Conservation (phyloP, 176 grass and related monocot species). For the Bromus sterilis region DNA sequence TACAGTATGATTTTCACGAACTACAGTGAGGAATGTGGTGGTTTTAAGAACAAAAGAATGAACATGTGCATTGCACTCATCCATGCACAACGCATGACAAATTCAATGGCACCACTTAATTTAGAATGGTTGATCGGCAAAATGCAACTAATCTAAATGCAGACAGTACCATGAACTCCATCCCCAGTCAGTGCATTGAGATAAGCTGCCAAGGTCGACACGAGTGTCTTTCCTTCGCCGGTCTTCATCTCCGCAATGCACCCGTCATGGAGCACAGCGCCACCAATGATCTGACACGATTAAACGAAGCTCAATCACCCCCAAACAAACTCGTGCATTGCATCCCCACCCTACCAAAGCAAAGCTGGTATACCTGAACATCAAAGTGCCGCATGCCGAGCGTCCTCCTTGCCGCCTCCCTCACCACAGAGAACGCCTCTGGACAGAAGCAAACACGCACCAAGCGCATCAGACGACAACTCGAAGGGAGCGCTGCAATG, state of each 20-base stretch:
- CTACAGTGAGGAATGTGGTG: not conserved
- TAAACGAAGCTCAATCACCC: not conserved
- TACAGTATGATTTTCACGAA: not conserved
- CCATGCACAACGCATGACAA: not conserved
- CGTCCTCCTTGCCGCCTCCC: constrained; percentile 79
- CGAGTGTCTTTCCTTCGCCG: constrained; percentile 87
- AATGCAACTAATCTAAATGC: not conserved
- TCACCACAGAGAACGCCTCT: constrained; percentile 87
- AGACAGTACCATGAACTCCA: constrained; percentile 75
- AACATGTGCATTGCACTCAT: not conserved
- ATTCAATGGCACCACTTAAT: not conserved
- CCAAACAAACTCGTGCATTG: not conserved
- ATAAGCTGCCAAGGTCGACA: constrained; percentile 83
- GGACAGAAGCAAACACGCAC: not conserved
- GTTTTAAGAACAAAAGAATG: not conserved
- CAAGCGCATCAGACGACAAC: not conserved
- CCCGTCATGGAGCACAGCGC: constrained; percentile 91
- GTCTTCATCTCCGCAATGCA: constrained; percentile 99
- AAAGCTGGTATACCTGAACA: constrained; percentile 54
- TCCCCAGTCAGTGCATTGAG: constrained; percentile 79
- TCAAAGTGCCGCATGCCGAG: constrained; percentile 88
- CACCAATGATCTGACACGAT: constrained; percentile 70
- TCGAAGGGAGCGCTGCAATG: not conserved
- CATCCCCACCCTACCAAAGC: not conserved
- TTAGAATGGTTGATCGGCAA: not conserved